Evolutionary conservation across 2,329 filamentous ascomycete genomes (phyloP).

Genomic region (Penicillium freii): DNA sequence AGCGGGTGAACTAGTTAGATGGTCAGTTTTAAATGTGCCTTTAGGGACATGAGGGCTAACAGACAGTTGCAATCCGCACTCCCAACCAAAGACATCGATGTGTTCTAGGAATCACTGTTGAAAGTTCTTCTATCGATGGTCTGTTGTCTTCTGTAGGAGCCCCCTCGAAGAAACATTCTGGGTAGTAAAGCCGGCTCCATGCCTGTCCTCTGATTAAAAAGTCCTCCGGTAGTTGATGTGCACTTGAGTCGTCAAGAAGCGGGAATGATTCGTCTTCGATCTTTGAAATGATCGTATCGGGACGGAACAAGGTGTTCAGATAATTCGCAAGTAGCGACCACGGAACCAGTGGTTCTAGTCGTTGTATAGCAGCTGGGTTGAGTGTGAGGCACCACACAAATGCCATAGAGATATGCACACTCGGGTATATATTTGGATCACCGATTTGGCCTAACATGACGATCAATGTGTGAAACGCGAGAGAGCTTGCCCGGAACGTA

Average conservation of each 20-base stretch:
- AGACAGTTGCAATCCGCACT: constrained; percentile 44
- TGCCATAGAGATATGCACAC: constrained; percentile 55
- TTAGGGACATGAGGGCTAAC: constrained; percentile 17
- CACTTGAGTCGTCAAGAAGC: constrained; percentile 37
- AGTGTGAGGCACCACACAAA: constrained; percentile 50
- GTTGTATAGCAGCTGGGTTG: constrained; percentile 38
- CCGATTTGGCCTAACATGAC: constrained; percentile 48
- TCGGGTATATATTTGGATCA: constrained; percentile 54
- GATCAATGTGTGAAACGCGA: constrained; percentile 46
- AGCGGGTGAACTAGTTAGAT: constrained; percentile 36
- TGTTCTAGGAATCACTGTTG: constrained; percentile 48
- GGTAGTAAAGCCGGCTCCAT: constrained; percentile 52
- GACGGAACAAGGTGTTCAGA: constrained; percentile 53
- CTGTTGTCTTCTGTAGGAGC: constrained; percentile 55
- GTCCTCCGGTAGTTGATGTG: constrained; percentile 57
- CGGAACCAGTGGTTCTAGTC: constrained; percentile 47
- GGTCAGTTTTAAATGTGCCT: neutral
- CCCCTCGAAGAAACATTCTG: constrained; percentile 51
- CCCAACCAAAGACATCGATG: constrained; percentile 55
- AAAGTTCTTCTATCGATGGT: constrained; percentile 51
- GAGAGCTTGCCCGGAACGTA: constrained; percentile 38
- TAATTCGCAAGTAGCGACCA: constrained; percentile 53
- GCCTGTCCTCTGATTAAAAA: constrained; percentile 56
- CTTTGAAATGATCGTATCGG: constrained; percentile 34
- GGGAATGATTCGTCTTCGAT: constrained; percentile 46